These are phyloP conservation scores for Massarina eburnea DNA, from an alignment of 2,329 filamentous ascomycete genomes.

Conservation along the genomic window DNA sequence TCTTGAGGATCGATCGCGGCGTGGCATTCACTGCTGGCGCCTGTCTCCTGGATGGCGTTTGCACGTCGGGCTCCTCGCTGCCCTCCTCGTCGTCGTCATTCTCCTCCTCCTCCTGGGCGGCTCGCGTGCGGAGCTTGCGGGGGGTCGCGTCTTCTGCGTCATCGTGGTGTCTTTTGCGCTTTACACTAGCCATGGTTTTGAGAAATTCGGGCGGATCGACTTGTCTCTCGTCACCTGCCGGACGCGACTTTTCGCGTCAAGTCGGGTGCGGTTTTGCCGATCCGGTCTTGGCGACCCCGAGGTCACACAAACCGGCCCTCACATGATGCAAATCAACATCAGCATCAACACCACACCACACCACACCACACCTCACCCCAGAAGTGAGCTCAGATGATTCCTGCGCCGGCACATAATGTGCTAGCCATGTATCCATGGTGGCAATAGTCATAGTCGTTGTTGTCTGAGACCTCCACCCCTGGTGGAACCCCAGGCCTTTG, in stretches of 20 bases:
- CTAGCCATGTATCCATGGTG: too few relatives aligned
- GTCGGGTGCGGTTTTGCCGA: slow-evolving; percentile 4
- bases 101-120: slow-evolving; percentile 2
- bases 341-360: not conserved
- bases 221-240: slow-evolving; percentile 6
- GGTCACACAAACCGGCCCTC: not conserved
- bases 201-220: slow-evolving; percentile 2
- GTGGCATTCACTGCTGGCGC: slow-evolving; percentile 29
- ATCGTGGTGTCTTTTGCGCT: slow-evolving; percentile 25
- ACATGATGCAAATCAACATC: slow-evolving; percentile 4
- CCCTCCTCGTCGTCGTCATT: slow-evolving; percentile 11
- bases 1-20: slow-evolving; percentile 39
- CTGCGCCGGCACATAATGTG: too few relatives aligned
- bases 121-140: slow-evolving; percentile 29
- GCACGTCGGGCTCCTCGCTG: slow-evolving; percentile 18
- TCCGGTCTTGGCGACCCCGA: slow-evolving; percentile 4
- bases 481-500: too few relatives aligned
- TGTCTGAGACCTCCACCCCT: too few relatives aligned
- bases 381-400: not conserved
- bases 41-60: slow-evolving; percentile 34
- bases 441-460: too few relatives aligned
- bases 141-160: slow-evolving; percentile 23
- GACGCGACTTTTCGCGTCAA: slow-evolving; percentile 27
- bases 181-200: slow-evolving; percentile 30
- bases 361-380: not conserved